Percentiles rank a stretch among this genome's conserved stretches.
Conservation (phyloP, 495 filamentous ascomycete species). For the Penicillium canescens region DNA sequence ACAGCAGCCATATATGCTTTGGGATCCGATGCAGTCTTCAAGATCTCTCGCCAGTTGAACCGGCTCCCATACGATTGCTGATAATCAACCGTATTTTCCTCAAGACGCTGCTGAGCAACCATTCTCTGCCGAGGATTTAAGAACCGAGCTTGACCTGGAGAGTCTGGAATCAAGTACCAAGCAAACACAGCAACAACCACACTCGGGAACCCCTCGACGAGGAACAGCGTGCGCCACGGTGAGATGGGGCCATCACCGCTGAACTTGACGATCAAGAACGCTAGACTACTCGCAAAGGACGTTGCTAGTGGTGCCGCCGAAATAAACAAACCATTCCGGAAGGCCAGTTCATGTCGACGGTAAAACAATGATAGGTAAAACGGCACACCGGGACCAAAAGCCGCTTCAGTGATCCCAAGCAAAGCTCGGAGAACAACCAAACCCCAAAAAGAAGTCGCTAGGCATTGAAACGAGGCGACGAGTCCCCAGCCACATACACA, state of each 20-base stretch:
- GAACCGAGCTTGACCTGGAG: slow-evolving; percentile 52
- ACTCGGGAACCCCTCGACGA: slow-evolving; percentile 64
- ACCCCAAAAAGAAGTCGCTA: slow-evolving; percentile 54
- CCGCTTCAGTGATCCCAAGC: slow-evolving; percentile 62
- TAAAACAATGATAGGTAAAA: slow-evolving; percentile 66
- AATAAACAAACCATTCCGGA: slow-evolving; percentile 61
- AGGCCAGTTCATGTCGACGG: slow-evolving; percentile 59
- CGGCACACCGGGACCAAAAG: slow-evolving; percentile 61
- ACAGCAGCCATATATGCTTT: slow-evolving; percentile 69
- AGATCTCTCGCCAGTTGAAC: slow-evolving; percentile 54
- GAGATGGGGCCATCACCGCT: slow-evolving; percentile 52
- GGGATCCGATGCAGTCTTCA: slow-evolving; percentile 58
- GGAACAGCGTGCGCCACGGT: slow-evolving; percentile 60
- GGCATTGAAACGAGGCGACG: slow-evolving; percentile 69
- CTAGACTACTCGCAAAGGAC: slow-evolving; percentile 68
- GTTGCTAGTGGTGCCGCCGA: slow-evolving; percentile 63
- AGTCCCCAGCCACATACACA: slow-evolving; percentile 55
- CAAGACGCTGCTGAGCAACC: slow-evolving; percentile 52
- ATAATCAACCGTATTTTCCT: slow-evolving; percentile 26
- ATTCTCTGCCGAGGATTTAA: slow-evolving; percentile 45
- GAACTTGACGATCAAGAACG: slow-evolving; percentile 56
- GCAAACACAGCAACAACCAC: slow-evolving; percentile 56
- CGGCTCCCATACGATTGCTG: slow-evolving; percentile 17
- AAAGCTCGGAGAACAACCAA: slow-evolving; percentile 47
- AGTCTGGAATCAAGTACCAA: slow-evolving; percentile 54